Conservation (phyloP, 495 filamentous ascomycete species). For the Coniosporium apollinis region DNA sequence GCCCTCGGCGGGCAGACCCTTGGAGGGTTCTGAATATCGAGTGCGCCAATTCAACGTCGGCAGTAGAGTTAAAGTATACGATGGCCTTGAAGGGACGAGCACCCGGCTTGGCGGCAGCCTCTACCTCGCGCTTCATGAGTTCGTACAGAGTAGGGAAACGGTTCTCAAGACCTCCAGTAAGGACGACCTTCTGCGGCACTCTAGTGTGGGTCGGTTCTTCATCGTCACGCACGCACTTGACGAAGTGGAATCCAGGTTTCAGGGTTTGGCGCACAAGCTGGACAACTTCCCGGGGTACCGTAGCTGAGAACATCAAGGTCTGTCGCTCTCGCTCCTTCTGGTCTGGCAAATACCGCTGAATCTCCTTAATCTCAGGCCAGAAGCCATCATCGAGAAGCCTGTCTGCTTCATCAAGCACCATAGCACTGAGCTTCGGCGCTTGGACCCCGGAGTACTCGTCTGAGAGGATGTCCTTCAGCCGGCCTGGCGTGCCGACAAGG, state of each 20-base stretch:
- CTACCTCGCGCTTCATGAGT: conserved; percentile 41
- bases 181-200: conserved; percentile 61
- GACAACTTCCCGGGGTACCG: conserved; percentile 71
- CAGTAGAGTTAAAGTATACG: conserved; percentile 70
- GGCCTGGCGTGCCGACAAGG: conserved; percentile 79
- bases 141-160: conserved; percentile 59
- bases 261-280: conserved; percentile 50
- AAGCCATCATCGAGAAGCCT: conserved; percentile 85
- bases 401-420: conserved; percentile 93
- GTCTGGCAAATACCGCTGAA: conserved; percentile 49
- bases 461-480: conserved; percentile 66
- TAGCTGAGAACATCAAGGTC: conserved; percentile 88
- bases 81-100: conserved; percentile 78
- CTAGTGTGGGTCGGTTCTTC: conserved; percentile 71
- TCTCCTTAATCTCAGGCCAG: conserved; percentile 53
- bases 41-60: conserved; percentile 45
- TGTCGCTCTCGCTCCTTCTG: conserved; percentile 49
- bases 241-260: conserved; percentile 61
- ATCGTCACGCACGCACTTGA: conserved; percentile 64
- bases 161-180: conserved; percentile 54
- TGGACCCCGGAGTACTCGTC: conserved; percentile 47
- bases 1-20: conserved; percentile 17
- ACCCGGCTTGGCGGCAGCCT: conserved; percentile 18
- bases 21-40: conserved; percentile 41
- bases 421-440: conserved; percentile 54